These are phyloP conservation scores for Trichophyton equinum DNA, from an alignment of 2,329 filamentous ascomycete genomes.

Conservation along the genomic window DNA sequence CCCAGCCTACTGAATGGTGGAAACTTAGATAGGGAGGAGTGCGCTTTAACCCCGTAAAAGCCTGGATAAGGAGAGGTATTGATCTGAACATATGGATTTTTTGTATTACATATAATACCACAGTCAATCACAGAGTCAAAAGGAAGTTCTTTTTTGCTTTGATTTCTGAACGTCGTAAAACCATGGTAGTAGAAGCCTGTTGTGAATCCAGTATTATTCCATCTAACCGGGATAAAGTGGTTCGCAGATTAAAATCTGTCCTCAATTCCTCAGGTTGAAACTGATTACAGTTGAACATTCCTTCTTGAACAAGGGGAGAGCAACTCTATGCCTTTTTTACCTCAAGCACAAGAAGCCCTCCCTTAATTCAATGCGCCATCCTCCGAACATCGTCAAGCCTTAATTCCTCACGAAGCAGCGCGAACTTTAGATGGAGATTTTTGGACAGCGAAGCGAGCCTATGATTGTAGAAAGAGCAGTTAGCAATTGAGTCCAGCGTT, in stretches of 20 bases:
- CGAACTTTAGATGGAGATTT: slow-evolving; percentile 92
- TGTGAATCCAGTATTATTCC: slow-evolving; percentile 1
- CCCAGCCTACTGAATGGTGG: neutral
- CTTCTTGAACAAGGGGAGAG: slow-evolving; percentile 7
- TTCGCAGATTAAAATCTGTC: slow-evolving; percentile 10
- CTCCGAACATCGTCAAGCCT: slow-evolving; percentile 31
- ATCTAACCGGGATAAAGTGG: slow-evolving; percentile 2
- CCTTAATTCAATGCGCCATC: slow-evolving; percentile 21
- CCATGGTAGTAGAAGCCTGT: slow-evolving; percentile 1
- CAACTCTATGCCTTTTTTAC: slow-evolving; percentile 6
- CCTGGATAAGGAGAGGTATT: neutral
- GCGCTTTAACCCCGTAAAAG: neutral
- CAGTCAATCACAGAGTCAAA: neutral
- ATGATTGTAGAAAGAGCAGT: slow-evolving; percentile 7
- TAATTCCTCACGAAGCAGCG: slow-evolving; percentile 47
- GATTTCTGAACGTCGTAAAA: neutral
- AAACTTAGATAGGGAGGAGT: neutral
- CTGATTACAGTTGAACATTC: slow-evolving; percentile 14
- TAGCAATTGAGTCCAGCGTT: neutral
- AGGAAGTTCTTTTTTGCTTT: neutral
- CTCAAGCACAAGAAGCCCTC: slow-evolving; percentile 7
- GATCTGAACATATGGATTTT: neutral
- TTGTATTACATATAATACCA: slow-evolving; percentile 2
- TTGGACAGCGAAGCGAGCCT: slow-evolving; percentile 87
- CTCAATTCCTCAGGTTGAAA: slow-evolving; percentile 12